Conservation (phyloP, 495 filamentous ascomycete species). For the Xylaria scruposa region DNA sequence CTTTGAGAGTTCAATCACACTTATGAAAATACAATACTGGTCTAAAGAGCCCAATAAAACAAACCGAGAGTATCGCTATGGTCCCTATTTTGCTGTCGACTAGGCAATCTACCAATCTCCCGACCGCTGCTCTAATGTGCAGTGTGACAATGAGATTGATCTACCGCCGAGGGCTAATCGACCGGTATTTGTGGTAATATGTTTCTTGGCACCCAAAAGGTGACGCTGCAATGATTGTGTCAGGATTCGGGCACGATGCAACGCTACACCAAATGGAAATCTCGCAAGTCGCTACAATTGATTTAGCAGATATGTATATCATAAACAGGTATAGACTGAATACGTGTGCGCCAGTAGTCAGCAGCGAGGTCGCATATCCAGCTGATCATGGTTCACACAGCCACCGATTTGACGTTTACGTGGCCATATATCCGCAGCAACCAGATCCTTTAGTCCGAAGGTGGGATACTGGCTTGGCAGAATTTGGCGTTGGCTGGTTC, state of each 20-base stretch:
- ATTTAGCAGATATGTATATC: not conserved
- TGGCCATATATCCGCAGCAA: not conserved
- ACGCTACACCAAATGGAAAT: not conserved
- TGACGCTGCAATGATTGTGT: not conserved
- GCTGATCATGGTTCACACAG: conserved; percentile 4
- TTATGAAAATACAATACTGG: not conserved
- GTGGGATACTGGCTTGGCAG: not conserved
- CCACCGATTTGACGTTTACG: conserved; percentile 5
- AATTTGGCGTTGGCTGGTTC: not conserved
- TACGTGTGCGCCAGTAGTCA: not conserved
- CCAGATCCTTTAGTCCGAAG: not conserved
- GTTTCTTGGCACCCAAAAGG: conserved; percentile 1
- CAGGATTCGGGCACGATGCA: not conserved
- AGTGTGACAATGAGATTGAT: no score
- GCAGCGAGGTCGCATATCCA: not conserved
- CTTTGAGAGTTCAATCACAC: not conserved
- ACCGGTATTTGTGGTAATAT: not conserved
- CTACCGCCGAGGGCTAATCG: not conserved
- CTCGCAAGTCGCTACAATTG: not conserved
- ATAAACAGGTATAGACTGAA: not conserved
- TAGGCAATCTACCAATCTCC: not conserved
- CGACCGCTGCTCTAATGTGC: not conserved
- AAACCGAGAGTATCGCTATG: not conserved
- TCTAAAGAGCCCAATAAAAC: not conserved
- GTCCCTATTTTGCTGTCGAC: not conserved